Conservation (phyloP, 768 basidiomycete species). For the Agaricus bisporus region DNA sequence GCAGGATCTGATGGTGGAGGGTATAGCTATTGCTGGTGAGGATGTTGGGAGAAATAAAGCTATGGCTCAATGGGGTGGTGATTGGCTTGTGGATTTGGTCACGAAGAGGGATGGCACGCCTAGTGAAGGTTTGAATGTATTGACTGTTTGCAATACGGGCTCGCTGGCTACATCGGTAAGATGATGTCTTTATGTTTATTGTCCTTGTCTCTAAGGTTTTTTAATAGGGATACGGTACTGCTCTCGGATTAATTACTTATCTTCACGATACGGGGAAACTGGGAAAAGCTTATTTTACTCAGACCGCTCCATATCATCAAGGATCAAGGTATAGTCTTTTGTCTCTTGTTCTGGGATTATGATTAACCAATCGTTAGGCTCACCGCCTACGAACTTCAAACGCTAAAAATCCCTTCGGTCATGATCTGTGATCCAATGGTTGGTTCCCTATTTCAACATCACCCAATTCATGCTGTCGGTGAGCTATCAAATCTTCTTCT, state of each 20-base stretch:
- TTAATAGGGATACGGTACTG: constrained; percentile 90
- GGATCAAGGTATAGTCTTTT: constrained; percentile 57
- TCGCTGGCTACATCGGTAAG: constrained; percentile 89
- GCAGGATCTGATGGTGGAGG: constrained; percentile 62
- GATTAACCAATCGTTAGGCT: constrained; percentile 41
- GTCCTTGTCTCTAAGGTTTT: neutral
- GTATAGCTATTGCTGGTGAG: constrained; percentile 70
- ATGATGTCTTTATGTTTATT: neutral
- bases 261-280: constrained; percentile 76
- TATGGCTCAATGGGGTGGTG: constrained; percentile 83
- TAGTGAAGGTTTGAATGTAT: constrained; percentile 60
- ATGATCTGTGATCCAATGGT: constrained; percentile 99
- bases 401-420: constrained; percentile 75
- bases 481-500: constrained; percentile 16
- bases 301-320: constrained; percentile 93
- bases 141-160: constrained; percentile 98
- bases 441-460: constrained; percentile 87
- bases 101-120: constrained; percentile 24
- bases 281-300: constrained; percentile 84
- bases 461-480: constrained; percentile 80
- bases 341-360: neutral
- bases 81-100: constrained; percentile 66
- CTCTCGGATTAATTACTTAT: constrained; percentile 88
- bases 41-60: constrained; percentile 81
- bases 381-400: constrained; percentile 85